phyloP scores from a whole-genome alignment of 192 early-diverging fungal species.

The Dissophora ornata region DNA sequence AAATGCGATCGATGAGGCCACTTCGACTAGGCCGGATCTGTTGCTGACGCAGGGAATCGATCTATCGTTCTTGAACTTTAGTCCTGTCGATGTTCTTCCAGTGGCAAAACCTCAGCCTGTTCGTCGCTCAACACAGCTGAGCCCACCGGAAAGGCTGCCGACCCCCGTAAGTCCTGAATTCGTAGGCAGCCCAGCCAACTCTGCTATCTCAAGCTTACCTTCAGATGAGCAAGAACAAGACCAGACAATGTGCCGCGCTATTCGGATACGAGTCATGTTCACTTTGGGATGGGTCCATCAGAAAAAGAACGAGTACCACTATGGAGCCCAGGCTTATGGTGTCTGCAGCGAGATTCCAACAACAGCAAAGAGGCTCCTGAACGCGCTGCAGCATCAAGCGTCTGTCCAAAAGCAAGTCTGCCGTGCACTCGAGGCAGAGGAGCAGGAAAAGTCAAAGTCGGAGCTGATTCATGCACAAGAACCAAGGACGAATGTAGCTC shows the following conservation, averaged over 20 bases:
- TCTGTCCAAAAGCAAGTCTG: conserved; percentile 22
- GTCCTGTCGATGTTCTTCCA: not conserved
- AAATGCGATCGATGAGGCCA: not conserved
- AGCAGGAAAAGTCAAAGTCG: not conserved
- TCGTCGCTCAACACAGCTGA: too few relatives aligned
- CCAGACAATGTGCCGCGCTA: conserved; percentile 22
- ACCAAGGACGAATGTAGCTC: too few relatives aligned
- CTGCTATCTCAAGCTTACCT: conserved; percentile 8
- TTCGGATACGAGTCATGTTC: conserved; percentile 49
- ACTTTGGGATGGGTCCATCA: conserved; percentile 53
- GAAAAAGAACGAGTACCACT: conserved; percentile 41
- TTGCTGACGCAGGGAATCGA: conserved; percentile 42
- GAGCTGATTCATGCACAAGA: not conserved
- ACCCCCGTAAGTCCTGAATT: too few relatives aligned
- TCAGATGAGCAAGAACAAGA: conserved; percentile 17
- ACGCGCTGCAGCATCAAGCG: conserved; percentile 31
- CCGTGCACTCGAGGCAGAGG: conserved; percentile 10
- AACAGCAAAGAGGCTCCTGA: conserved; percentile 23
- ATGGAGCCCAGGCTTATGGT: conserved; percentile 42
- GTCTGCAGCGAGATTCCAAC: conserved; percentile 43
- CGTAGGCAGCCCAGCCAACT: conserved; percentile 6
- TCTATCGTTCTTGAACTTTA: conserved; percentile 36
- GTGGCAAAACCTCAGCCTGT: not conserved
- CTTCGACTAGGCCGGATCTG: not conserved
- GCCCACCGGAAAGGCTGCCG: too few relatives aligned